Conservation (phyloP, 768 basidiomycete species). For the Amanita pseudoporphyria region DNA sequence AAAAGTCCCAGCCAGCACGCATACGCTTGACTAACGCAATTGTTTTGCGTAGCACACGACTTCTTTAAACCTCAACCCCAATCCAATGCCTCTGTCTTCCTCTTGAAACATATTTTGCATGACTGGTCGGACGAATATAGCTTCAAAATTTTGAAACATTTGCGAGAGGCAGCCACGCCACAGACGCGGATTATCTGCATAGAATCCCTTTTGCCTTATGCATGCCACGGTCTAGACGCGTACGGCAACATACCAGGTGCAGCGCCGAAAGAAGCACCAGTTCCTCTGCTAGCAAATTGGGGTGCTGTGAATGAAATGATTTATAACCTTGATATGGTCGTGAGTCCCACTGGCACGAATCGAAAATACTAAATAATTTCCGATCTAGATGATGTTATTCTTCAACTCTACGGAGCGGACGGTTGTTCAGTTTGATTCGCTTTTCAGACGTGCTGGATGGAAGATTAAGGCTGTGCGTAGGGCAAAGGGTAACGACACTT, state of each 20-base stretch:
- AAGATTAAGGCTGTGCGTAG: conserved; percentile 18
- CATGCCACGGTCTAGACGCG: conserved; percentile 9
- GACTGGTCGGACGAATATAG: conserved; percentile 27
- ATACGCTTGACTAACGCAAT: background rate
- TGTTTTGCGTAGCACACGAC: conserved; percentile 17
- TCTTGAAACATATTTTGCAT: conserved; percentile 27
- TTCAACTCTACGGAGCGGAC: conserved; percentile 33
- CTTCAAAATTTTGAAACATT: conserved; percentile 20
- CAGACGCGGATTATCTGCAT: background rate
- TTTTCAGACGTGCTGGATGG: conserved; percentile 25
- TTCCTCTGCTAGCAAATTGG: conserved; percentile 28
- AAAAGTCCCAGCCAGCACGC: background rate
- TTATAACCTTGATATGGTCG: conserved; percentile 25
- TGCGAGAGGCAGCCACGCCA: conserved; percentile 21
- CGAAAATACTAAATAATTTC: too few relatives aligned
- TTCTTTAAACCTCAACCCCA: conserved; percentile 29
- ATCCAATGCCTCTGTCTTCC: conserved; percentile 25
- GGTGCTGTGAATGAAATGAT: conserved; percentile 26
- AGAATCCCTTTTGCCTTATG: conserved; percentile 13
- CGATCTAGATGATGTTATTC: conserved; percentile 26
- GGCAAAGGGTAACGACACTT: too few relatives aligned
- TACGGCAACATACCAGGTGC: conserved; percentile 13
- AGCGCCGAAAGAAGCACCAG: conserved; percentile 19
- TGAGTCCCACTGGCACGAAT: conserved; percentile 16
- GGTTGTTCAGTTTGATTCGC: conserved; percentile 18